These are phyloP conservation scores for Trichocomaceae sp. DNA, from an alignment of 2,329 filamentous ascomycete species.

Conservation along the genomic window DNA sequence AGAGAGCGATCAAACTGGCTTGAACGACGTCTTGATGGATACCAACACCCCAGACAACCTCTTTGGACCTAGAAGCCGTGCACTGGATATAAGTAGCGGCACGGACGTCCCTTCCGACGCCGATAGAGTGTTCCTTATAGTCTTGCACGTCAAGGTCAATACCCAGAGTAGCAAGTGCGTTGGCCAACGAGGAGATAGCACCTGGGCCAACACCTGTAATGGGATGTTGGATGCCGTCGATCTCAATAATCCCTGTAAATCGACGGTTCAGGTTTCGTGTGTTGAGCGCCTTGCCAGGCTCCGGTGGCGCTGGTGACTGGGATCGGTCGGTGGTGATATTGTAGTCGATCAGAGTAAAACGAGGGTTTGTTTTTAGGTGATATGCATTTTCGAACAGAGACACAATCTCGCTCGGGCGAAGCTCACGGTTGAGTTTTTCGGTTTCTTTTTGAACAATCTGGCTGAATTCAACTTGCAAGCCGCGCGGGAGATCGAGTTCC, in stretches of 20 bases:
- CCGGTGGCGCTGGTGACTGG: constrained; percentile 61
- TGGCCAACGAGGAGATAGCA: constrained; percentile 79
- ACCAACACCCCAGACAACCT: constrained; percentile 78
- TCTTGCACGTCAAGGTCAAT: constrained; percentile 86
- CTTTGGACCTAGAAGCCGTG: constrained; percentile 56
- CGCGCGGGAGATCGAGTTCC: constrained; percentile 84
- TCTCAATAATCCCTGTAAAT: constrained; percentile 76
- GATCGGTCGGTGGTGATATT: constrained; percentile 80
- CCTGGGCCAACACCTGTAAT: constrained; percentile 80
- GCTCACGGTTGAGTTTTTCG: constrained; percentile 74
- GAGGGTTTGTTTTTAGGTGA: constrained; percentile 73
- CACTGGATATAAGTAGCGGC: constrained; percentile 96
- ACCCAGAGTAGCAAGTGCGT: constrained; percentile 69
- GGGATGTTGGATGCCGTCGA: constrained; percentile 72
- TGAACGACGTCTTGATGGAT: constrained; percentile 91
- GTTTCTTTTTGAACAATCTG: constrained; percentile 76
- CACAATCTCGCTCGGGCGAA: constrained; percentile 76
- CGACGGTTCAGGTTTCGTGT: constrained; percentile 71
- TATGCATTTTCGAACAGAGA: constrained; percentile 84
- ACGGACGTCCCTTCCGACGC: constrained; percentile 71
- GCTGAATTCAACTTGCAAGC: constrained; percentile 85
- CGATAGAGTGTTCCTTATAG: constrained; percentile 95
- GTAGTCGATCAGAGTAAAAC: constrained; percentile 86
- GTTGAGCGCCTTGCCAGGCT: constrained; percentile 64
- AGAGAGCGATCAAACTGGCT: constrained; percentile 75